Evolutionary conservation across 352 stramenopile genomes (phyloP), one percentile per base, ranked within the genome.

Genomic region (Pythium chondricola): DNA sequence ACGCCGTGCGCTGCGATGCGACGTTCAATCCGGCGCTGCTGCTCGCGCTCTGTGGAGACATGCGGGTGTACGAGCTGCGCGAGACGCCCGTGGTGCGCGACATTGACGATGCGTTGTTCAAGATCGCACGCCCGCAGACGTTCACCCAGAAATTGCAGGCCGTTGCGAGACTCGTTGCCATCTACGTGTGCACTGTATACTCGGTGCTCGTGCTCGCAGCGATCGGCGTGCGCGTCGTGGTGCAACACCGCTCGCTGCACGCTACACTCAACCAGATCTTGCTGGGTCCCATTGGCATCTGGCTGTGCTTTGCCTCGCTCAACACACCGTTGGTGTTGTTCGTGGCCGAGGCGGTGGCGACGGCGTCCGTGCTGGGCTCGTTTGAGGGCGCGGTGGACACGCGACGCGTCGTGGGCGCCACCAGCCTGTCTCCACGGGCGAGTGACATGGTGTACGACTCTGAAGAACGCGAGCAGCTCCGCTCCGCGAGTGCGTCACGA

Each of bases 281-380:
- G 16, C 44, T 88, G 0, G 83, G 79, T 2, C 71, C 78, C 3
- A 83, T 88, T 30, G 75, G 72, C n/a, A 67, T 93, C 24, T 89
- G 79, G 71, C 53, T 93, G n/a, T 93, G 83, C 48, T 93, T 93
- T 58, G 77, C 81, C 4, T 93, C 79, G 43, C 63, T 93, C 2
- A 85, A 91, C 48, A 89, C 80, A 18, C 80, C 83, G 21, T 60
- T 91, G 42, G 72, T 88, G 48, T 64, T 88, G 17, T 93, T 91
- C 43, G 48, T 93, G 2, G 80, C 74, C 0, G 83, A 93, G 45
- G 78, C 76, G 1, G 73, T 63, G 3, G 83, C 79, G 4, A 90
- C 77, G 1, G 66, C 77, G 16, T 88, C 80, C 14, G 83, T 93
- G 14, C 55, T 93, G 21, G 74, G 72, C 6, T 83, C 79, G 10